Evolutionary conservation across 1,139 yeast genomes (phyloP).

Genomic region (Yamadazyma conglobata): DNA sequence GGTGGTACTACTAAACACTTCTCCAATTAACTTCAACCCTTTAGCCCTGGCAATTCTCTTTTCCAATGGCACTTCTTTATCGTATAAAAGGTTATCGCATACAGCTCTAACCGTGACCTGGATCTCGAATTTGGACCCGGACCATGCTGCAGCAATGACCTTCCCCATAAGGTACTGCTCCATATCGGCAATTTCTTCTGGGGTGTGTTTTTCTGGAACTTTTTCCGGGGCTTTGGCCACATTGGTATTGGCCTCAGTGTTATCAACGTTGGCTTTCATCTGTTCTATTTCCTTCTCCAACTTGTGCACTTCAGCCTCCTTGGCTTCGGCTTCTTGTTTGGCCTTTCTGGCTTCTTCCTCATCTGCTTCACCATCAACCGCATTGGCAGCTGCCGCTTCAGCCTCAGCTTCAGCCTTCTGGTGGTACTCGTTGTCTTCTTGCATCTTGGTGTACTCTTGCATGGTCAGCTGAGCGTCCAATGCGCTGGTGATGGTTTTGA

Average conservation of each 20-base stretch:
- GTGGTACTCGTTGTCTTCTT: conserved; percentile 55
- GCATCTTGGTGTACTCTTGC: conserved; percentile 75
- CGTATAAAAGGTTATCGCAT: conserved; percentile 75
- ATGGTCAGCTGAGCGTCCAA: conserved; percentile 86
- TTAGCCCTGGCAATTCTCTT: conserved; percentile 75
- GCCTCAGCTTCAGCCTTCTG: conserved; percentile 38
- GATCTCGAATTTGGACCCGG: conserved; percentile 86
- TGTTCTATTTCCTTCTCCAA: conserved; percentile 11
- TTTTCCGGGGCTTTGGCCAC: conserved; percentile 14
- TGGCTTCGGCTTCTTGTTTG: conserved; percentile 9
- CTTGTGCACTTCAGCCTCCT: conserved; percentile 8
- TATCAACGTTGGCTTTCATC: conserved; percentile 7
- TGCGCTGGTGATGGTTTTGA: conserved; percentile 80
- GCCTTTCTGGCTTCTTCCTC: conserved; percentile 7
- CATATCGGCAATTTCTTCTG: conserved; percentile 80
- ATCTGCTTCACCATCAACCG: no score
- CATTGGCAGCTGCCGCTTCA: conserved; percentile 20
- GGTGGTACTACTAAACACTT: conserved; percentile 60
- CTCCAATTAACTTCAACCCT: conserved; percentile 71
- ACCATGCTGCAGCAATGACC: conserved; percentile 94
- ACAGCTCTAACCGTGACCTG: conserved; percentile 85
- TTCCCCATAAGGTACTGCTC: conserved; percentile 87
- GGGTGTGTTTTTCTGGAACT: conserved; percentile 56
- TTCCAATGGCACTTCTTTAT: conserved; percentile 48
- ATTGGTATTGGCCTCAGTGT: conserved; percentile 4